Evolutionary conservation across 495 filamentous ascomycete species (phyloP), one percentile per base, ranked within the genome.

Genomic region (Astrothelium subdiscretum): DNA sequence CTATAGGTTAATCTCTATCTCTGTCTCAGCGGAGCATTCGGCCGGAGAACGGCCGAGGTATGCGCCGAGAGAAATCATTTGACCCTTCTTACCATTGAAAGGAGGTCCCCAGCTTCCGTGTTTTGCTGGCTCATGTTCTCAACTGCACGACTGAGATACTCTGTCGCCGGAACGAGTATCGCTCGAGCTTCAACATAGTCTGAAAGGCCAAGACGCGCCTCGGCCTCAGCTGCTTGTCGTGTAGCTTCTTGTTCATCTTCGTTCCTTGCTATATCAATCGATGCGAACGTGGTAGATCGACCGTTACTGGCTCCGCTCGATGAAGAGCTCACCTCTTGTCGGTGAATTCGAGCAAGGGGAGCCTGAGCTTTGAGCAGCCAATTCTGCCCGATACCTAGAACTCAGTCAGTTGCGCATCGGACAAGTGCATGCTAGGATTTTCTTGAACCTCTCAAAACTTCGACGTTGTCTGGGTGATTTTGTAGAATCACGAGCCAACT

Each of bases 311-410:
- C 67, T 59, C 71, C 70, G 31, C 70, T 71, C 38, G 69, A 67
- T 38, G 70, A 70, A 44, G 73, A 69, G 67, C 67, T 66, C 12
- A 73, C 70, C 64, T 81, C 79, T 57, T 75, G 68, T 27, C 67
- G 71, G 59, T 80, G 74, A 42, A 82, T 81, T 59, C 70, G 73
- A 2, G 77, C 72, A 15, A 83, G 72, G 18, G 68, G 72, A 58
- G 74, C 71, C 65, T 83, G 80, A 4, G 80, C 73, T 61, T 77
- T 77, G 40, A 72, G 68, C 2, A 82, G 71, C 80, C 80, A 83
- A 31, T 74, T 72, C 32, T 72, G 69, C 6, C 79, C 80, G 22
- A 82, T 72, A 1, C 77, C 78, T 80, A 62, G 20, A 60, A 18
- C 22, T 10, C 18, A 27, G 52, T 69, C 61, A 62, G 58, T 63